Base-by-base conservation (phyloP, 2,329 filamentous ascomycete species). In the Fusarium neocosmosporiellum region DNA sequence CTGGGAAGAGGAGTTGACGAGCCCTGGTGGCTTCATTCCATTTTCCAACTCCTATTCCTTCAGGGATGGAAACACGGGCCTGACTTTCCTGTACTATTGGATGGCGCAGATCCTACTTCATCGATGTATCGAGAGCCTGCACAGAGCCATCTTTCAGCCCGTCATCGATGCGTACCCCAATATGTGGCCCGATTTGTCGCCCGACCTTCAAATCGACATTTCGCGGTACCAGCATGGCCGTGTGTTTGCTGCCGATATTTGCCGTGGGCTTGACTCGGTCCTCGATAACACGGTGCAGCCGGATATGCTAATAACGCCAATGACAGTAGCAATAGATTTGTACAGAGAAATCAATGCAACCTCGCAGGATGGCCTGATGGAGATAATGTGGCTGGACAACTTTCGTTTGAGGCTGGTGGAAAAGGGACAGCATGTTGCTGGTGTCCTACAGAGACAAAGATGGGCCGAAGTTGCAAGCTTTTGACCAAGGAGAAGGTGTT, bases 61-160 rank as follows among this genome's bases (percentile, higher is more conserved):
- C 75, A 81, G 79, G 31, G 83, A 86, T 72, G 76, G 81, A 20
- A 72, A 81, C 14, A 82, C 85, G 0, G 85, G 87, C 1, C 71
- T 88, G 34, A 82, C 83, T 53, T 85, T 89, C 69, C 77, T 88
- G 14, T 86, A 87, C 75, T 89, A 88, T 77, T 90, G 88, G 88
- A 83, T 86, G 68, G 78, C 84, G 1, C 84, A 87, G 53, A 80
- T 89, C 31, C 71, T 85, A 14, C 83, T 90, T 54, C 84, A 86
- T 69, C 85, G 83, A 11, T 86, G 84, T 72, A 83, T 89, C 43
- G 83, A 84, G 66, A 74, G 75, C 18, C 78, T 90, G 18, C 82
- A 88, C 65, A 79, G 81, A 29, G 78, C 80, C 65, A 81, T 87
- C 50, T 84, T 83, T 67, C 81, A 87, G 66, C 82, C 85, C 0